Percentiles rank a stretch among this genome's conserved stretches.
Evolutionary conservation across 176 grass and related monocot genomes (phyloP).

Genomic region (Carex pumila): DNA sequence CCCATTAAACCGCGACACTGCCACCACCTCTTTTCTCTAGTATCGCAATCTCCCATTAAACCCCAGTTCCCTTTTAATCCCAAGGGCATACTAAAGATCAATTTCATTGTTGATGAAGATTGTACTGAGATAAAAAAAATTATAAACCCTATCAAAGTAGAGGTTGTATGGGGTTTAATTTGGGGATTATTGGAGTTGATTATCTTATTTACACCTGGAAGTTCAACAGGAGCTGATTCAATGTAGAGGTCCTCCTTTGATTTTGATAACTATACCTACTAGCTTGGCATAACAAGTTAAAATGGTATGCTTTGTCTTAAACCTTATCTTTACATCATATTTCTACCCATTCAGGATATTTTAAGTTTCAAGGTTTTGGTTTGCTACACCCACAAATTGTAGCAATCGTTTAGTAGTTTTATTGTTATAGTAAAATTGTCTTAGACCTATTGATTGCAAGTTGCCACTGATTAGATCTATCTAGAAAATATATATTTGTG

Average conservation of each 20-base stretch:
- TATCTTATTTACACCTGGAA: neutral
- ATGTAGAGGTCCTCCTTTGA: neutral
- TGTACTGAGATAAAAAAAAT: neutral
- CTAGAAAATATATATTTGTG: too few species aligned
- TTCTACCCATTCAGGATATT: too few species aligned
- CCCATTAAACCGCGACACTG: neutral
- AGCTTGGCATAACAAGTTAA: too few species aligned
- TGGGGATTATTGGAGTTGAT: too few species aligned
- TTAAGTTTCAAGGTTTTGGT: too few species aligned
- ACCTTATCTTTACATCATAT: too few species aligned
- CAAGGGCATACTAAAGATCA: neutral
- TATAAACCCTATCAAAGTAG: neutral
- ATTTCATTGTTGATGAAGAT: neutral
- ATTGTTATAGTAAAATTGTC: too few species aligned
- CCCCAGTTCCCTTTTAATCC: neutral
- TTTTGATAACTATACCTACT: neutral
- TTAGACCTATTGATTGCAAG: too few species aligned
- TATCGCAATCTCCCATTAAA: neutral
- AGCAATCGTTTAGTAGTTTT: too few species aligned
- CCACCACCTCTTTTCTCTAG: neutral
- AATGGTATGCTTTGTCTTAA: neutral
- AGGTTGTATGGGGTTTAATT: too few species aligned
- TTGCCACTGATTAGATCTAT: too few species aligned
- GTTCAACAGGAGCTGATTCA: neutral
- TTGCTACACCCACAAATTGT: too few species aligned